Conservation (phyloP, 345 rosid genomes). For the Rubroshorea leprosula region DNA sequence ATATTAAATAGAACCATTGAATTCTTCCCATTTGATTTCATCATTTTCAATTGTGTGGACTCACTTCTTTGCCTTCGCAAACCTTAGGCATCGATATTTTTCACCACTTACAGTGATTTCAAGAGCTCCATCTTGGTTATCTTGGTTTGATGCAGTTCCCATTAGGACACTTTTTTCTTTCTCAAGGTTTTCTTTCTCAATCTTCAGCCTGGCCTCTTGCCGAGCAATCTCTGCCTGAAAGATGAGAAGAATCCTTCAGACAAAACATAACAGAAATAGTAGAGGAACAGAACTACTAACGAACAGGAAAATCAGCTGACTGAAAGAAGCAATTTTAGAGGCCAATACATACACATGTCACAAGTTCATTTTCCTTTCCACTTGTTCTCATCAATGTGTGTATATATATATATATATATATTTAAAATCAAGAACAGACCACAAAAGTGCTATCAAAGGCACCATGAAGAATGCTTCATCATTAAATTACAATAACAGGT, state of each 20-base stretch:
- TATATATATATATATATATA: too few species aligned
- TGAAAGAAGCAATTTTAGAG: background rate
- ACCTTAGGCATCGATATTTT: constrained; percentile 86
- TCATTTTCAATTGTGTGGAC: background rate
- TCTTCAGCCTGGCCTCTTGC: constrained; percentile 90
- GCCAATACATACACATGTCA: background rate
- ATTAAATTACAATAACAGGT: background rate
- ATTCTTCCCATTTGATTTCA: background rate
- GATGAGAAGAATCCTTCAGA: background rate
- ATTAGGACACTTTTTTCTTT: constrained; percentile 96
- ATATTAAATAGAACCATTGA: background rate
- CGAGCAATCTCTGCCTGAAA: constrained; percentile 81
- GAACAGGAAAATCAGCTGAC: background rate
- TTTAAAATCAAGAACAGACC: background rate
- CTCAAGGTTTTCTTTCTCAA: constrained; percentile 94
- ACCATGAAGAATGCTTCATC: background rate
- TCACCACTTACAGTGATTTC: constrained; percentile 97
- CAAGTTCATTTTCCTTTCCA: background rate
- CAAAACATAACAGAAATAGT: background rate
- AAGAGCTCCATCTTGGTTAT: constrained; percentile 93
- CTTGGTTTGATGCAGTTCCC: constrained; percentile 96
- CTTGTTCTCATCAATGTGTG: too few species aligned
- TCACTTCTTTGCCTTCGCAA: constrained; percentile 92
- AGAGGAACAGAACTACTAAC: background rate
- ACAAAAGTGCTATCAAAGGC: background rate